Conservation (phyloP, 1,139 yeast species). For the Suhomyces kunorum region DNA sequence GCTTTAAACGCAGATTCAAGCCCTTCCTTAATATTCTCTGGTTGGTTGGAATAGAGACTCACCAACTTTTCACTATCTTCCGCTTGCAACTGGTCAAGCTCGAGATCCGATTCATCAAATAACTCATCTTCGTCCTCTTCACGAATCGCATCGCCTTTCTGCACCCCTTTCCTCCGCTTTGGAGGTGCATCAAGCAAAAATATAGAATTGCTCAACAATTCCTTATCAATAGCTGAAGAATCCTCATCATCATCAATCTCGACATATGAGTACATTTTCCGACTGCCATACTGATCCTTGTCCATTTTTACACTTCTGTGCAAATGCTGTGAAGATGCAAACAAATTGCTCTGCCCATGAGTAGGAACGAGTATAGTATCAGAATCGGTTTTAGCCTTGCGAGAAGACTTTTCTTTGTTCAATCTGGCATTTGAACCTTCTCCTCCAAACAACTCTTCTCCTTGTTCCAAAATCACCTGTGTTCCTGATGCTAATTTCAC, state of each 20-base stretch:
- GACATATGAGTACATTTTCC: constrained; percentile 31
- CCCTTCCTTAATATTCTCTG: constrained; percentile 69
- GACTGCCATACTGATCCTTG: constrained; percentile 25
- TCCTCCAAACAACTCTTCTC: constrained; percentile 77
- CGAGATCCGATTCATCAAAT: constrained; percentile 23
- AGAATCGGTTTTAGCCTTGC: not conserved
- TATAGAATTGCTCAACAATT: constrained; percentile 16
- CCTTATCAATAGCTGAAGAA: constrained; percentile 12
- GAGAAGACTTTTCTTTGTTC: constrained; percentile 12
- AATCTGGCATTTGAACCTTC: constrained; percentile 52
- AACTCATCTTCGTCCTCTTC: constrained; percentile 26
- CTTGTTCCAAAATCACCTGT: constrained; percentile 74
- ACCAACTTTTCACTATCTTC: constrained; percentile 45
- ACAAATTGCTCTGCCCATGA: constrained; percentile 15
- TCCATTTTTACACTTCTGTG: constrained; percentile 22
- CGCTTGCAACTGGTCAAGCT: constrained; percentile 22
- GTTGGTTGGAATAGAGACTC: constrained; percentile 86
- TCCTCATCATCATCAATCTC: constrained; percentile 36
- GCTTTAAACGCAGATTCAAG: constrained; percentile 70
- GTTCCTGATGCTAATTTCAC: constrained; percentile 89
- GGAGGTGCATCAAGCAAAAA: constrained; percentile 13
- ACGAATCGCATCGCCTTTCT: constrained; percentile 5
- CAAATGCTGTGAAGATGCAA: constrained; percentile 29
- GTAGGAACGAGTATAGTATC: not conserved
- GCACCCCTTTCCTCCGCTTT: not conserved